Evolutionary conservation across 1,139 yeast genomes (phyloP).

Genomic region (Suhomyces kunorum): DNA sequence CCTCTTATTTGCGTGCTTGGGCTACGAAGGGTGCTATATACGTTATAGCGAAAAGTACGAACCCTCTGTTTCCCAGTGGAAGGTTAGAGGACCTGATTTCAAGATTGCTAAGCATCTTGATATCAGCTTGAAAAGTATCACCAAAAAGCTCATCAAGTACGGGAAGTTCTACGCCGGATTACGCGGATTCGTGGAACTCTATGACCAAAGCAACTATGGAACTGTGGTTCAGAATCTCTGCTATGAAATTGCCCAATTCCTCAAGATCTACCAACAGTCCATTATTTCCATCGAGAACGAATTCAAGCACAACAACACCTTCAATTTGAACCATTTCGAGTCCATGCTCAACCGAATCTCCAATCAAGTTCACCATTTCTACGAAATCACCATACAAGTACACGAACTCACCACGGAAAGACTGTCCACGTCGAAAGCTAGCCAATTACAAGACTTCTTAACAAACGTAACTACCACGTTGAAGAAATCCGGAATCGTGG

Average conservation of each 20-base stretch:
- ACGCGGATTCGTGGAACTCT: slow-evolving; percentile 55
- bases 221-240: slow-evolving; percentile 75
- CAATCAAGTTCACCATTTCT: slow-evolving; percentile 51
- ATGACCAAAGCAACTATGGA: slow-evolving; percentile 61
- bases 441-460: slow-evolving; percentile 17
- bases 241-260: slow-evolving; percentile 51
- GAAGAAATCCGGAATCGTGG: slow-evolving; percentile 43
- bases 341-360: slow-evolving; percentile 32
- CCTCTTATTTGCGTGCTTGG: slow-evolving; percentile 64
- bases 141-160: slow-evolving; percentile 57
- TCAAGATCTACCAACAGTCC: slow-evolving; percentile 50
- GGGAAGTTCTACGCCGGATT: slow-evolving; percentile 67
- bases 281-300: slow-evolving; percentile 57
- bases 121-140: slow-evolving; percentile 70
- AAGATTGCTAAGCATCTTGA: slow-evolving; percentile 73
- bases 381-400: slow-evolving; percentile 52
- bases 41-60: slow-evolving; percentile 66
- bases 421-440: slow-evolving; percentile 7
- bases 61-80: slow-evolving; percentile 33
- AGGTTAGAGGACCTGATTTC: slow-evolving; percentile 72
- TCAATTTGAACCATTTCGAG: slow-evolving; percentile 39
- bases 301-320: slow-evolving; percentile 44
- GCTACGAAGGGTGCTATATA: slow-evolving; percentile 79
- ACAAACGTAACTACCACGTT: slow-evolving; percentile 33
- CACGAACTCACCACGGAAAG: slow-evolving; percentile 39